Percentiles rank a stretch among this genome's conserved stretches.
Evolutionary conservation across 345 rosid species (phyloP).

Genomic region (Salix viminalis): DNA sequence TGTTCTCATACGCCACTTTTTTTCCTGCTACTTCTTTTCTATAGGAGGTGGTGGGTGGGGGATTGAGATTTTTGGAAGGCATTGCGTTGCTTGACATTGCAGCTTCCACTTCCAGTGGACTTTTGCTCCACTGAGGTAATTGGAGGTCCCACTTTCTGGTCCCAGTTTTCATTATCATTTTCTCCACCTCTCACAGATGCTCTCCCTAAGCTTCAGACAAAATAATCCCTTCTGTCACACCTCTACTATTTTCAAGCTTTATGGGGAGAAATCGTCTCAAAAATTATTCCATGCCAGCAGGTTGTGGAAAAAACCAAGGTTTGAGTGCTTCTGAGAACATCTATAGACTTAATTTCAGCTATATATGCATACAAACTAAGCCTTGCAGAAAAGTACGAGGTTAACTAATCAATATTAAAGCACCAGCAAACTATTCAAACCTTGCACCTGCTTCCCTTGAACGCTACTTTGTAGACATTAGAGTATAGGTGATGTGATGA

Average conservation of each 20-base stretch:
- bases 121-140: slow-evolving; percentile 31
- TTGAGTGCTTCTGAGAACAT: neutral
- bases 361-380: neutral
- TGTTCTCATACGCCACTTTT: slow-evolving; percentile 7
- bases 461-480: neutral
- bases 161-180: slow-evolving; percentile 21
- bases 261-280: slow-evolving; percentile 19
- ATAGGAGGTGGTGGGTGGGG: slow-evolving; percentile 32
- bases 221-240: neutral
- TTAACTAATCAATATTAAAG: neutral
- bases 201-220: slow-evolving; percentile 16
- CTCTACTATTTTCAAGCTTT: neutral
- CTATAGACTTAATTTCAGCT: too few relatives aligned
- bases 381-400: neutral
- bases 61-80: slow-evolving; percentile 26
- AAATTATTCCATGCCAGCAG: neutral
- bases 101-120: slow-evolving; percentile 44
- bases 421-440: neutral
- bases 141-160: slow-evolving; percentile 30
- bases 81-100: slow-evolving; percentile 48
- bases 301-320: neutral
- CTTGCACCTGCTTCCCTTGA: neutral
- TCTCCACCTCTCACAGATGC: slow-evolving; percentile 10
- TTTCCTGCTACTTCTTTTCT: neutral
- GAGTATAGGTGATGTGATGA: neutral